phyloP scores from a whole-genome alignment of 306 rosid species.

The Fragaria nilgerrensis region DNA sequence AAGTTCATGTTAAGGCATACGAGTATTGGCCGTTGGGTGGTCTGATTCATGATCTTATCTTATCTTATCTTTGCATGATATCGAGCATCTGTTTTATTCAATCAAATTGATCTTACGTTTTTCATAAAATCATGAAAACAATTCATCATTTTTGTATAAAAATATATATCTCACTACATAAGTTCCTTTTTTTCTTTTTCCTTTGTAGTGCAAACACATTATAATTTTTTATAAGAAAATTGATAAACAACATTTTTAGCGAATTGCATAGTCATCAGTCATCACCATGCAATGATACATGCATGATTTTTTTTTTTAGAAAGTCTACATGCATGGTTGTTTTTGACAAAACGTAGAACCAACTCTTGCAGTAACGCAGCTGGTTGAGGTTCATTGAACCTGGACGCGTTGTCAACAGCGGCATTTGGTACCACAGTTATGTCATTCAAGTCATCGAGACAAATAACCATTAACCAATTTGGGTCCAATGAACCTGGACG shows the following conservation, averaged over 20 bases:
- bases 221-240: no score
- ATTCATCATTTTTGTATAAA: no score
- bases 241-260: no score
- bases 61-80: neutral
- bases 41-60: neutral
- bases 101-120: no score
- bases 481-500: constrained; percentile 51
- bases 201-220: no score
- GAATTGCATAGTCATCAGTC: neutral
- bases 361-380: no score
- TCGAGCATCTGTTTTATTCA: neutral
- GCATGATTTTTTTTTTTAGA: neutral
- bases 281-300: neutral
- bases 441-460: constrained; percentile 7
- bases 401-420: constrained; percentile 15
- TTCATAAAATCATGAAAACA: no score
- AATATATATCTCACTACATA: no score
- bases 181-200: no score
- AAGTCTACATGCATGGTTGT: neutral
- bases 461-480: neutral
- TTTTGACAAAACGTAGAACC: neutral
- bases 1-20: no score
- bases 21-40: no score
- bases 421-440: neutral
- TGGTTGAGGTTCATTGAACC: constrained; percentile 49